Evolutionary conservation across 192 early-diverging fungal genomes (phyloP).

Genomic region (Coemansia sp.): DNA sequence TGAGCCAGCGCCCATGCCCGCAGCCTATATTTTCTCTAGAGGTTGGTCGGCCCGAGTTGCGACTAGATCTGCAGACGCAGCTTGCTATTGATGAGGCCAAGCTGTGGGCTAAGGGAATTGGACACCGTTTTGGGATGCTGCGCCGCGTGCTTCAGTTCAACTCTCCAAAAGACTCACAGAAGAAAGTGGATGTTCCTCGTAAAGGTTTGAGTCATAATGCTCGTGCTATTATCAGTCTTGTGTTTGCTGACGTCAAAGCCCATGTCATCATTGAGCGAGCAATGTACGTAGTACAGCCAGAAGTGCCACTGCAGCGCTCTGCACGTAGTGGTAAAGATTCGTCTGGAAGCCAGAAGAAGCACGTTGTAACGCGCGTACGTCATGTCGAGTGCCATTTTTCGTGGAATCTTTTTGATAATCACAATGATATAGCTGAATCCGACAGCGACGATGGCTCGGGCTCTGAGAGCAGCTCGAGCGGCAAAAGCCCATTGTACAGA

Average conservation of each 20-base stretch:
- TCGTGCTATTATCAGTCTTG: constrained; percentile 31
- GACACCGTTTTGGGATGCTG: constrained; percentile 19
- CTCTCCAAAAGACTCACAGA: neutral
- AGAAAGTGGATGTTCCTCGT: neutral
- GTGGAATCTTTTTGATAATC: constrained; percentile 23
- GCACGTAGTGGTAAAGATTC: neutral
- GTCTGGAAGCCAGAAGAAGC: neutral
- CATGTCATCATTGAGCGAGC: constrained; percentile 44
- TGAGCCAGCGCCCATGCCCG: constrained; percentile 39
- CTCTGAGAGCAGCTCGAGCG: constrained; percentile 15
- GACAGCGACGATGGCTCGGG: neutral
- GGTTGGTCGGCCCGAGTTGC: constrained; percentile 36
- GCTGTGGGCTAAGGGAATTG: constrained; percentile 23
- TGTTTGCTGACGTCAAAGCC: constrained; percentile 46
- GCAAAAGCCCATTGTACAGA: constrained; percentile 1
- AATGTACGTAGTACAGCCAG: constrained; percentile 39
- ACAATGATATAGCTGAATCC: neutral
- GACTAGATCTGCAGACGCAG: constrained; percentile 41
- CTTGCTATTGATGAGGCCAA: constrained; percentile 44
- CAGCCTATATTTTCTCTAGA: constrained; percentile 43
- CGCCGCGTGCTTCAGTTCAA: constrained; percentile 8
- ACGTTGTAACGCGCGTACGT: constrained; percentile 33
- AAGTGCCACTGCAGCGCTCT: constrained; percentile 8
- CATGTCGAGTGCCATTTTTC: constrained; percentile 42
- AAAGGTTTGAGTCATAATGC: constrained; percentile 16